Evolutionary conservation across 106 monocot species (phyloP), one percentile per base, ranked within the genome.

Genomic region (Narthecium ossifragum): DNA sequence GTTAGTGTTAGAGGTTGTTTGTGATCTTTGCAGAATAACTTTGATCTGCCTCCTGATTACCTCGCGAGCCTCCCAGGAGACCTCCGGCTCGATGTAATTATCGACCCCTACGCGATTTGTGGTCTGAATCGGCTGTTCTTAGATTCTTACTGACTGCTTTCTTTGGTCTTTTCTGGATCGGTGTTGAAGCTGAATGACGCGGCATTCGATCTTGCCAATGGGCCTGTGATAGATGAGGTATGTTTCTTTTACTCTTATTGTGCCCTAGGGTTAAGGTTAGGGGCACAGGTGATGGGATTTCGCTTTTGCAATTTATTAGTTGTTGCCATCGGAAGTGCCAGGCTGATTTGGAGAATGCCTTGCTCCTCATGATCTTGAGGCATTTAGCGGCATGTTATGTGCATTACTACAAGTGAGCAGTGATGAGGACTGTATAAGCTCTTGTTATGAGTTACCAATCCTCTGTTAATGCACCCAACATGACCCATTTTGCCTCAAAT

Each of bases 131-230:
- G 26, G 9, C 7, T 15, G 31, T 50, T 38, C 2, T 4, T 18
- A 6, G 10, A 20, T 33, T 63, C 23, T 11, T 8, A n/a, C 68
- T 65, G 34, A 40, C n/a, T 34, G 57, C 55, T 59, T 18, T 31
- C 46, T 8, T 51, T 28, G 24, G n/a, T 33, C 18, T 47, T 52
- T 53, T 34, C 40, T 5, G 1, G 14, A 6, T 41, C 3, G 1
- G 25, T 46, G 13, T 2, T 37, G 23, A 68, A 93, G 93, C 70
- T 93, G 20, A 93, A 88, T 61, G 93, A 93, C 61, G 93, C 93
- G 62, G 85, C 93, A 29, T 93, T 93, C 48, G 93, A 93, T 78
- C 82, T 93, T 11, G 60, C 93, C 2, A 93, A 77, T 45, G 93
- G 93, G n/a, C 69, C 88, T 15, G 88, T 93, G 18, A 21, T 85